phyloP scores from a whole-genome alignment of 2,329 filamentous ascomycete species.

The Dactylellina cionopaga region DNA sequence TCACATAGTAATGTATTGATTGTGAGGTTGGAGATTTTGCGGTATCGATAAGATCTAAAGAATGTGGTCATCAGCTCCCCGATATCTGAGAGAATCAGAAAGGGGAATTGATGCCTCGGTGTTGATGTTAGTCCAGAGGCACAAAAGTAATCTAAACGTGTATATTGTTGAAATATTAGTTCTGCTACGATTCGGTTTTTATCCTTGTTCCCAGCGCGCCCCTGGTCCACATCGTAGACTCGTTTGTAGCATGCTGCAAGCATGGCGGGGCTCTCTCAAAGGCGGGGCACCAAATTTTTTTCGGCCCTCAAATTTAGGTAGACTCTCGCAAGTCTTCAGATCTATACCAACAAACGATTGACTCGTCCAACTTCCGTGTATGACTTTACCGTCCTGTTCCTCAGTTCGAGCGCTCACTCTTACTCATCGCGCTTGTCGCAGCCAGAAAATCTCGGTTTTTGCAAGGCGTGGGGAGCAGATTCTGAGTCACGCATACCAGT shows the following conservation, averaged over 20 bases:
- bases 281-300: slow-evolving; percentile 35
- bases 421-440: slow-evolving; percentile 2
- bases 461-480: neutral
- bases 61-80: neutral
- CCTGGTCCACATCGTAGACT: too few species aligned
- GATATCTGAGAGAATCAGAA: neutral
- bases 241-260: neutral
- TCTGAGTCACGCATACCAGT: slow-evolving; percentile 36
- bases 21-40: too few species aligned
- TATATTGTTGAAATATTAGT: neutral
- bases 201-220: too few species aligned
- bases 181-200: too few species aligned
- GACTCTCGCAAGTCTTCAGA: slow-evolving; percentile 1
- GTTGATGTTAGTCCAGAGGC: neutral
- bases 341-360: neutral
- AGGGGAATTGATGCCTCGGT: neutral
- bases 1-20: too few species aligned
- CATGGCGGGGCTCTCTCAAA: slow-evolving; percentile 30
- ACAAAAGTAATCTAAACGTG: neutral
- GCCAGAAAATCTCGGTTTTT: neutral
- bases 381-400: slow-evolving; percentile 8
- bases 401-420: slow-evolving; percentile 17
- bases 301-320: neutral
- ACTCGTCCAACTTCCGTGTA: slow-evolving; percentile 10
- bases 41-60: too few species aligned